Percentiles rank a stretch among this genome's conserved stretches.
These are phyloP conservation scores for Penicillium sp. DNA, from an alignment of 2,329 filamentous ascomycete species.

Conservation along the genomic window DNA sequence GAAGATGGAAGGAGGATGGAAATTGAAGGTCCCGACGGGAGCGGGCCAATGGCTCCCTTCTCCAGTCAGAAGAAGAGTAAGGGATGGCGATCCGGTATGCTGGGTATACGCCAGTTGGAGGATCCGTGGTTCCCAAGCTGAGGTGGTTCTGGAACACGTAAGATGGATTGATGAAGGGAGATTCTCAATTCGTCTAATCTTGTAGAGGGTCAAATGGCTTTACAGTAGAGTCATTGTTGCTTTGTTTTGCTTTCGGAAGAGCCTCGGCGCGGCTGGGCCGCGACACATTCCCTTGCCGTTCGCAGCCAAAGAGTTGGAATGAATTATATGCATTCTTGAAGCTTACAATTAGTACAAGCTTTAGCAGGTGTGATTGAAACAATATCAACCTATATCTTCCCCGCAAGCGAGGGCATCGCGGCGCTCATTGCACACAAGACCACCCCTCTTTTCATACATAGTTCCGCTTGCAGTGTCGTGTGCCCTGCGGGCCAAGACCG, in stretches of 20 bases:
- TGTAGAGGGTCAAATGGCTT: neutral
- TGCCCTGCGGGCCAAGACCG: constrained; percentile 14
- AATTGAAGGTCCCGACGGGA: constrained; percentile 16
- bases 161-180: neutral
- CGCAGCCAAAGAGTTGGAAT: neutral
- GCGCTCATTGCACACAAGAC: neutral
- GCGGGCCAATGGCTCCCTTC: constrained; percentile 17
- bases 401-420: neutral
- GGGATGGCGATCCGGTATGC: constrained; percentile 18
- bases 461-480: constrained; percentile 13
- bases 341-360: neutral
- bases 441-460: neutral
- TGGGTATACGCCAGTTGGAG: neutral
- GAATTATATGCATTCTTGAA: neutral
- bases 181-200: neutral
- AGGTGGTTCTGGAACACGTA: constrained; percentile 11
- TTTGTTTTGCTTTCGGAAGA: neutral
- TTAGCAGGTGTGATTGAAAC: neutral
- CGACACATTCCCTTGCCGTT: constrained; percentile 8
- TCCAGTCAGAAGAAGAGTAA: constrained; percentile 2
- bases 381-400: neutral
- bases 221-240: neutral
- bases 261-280: neutral
- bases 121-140: constrained; percentile 19
- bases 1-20: constrained; percentile 13